phyloP scores from a whole-genome alignment of 805 yeast genomes.

The Lipomyces yamanashiensis region DNA sequence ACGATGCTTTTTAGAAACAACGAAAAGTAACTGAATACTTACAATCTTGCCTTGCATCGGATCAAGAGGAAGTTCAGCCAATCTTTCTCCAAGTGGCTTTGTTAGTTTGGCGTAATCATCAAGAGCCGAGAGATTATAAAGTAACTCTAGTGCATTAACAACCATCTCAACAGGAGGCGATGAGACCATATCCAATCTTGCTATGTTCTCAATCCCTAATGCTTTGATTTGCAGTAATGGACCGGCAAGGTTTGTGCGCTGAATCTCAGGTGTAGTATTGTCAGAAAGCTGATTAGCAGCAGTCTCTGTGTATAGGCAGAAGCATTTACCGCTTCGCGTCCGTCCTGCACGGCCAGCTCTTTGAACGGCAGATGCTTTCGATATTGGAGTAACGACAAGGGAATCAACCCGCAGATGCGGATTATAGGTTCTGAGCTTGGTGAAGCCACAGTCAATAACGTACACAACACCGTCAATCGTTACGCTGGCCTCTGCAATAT shows the following conservation, averaged over 20 bases:
- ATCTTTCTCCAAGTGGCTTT: conserved; percentile 56
- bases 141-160: conserved; percentile 69
- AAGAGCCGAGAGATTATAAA: conserved; percentile 77
- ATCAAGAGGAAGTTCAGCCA: conserved; percentile 74
- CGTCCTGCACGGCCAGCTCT: conserved; percentile 84
- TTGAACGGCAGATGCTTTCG: conserved; percentile 80
- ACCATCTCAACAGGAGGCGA: conserved; percentile 73
- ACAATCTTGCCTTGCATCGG: conserved; percentile 72
- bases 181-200: conserved; percentile 72
- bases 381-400: conserved; percentile 69
- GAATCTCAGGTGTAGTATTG: conserved; percentile 82
- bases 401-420: conserved; percentile 76
- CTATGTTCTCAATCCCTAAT: conserved; percentile 61
- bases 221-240: conserved; percentile 70
- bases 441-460: conserved; percentile 79
- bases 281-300: conserved; percentile 49
- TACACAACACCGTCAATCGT: conserved; percentile 80
- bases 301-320: conserved; percentile 63
- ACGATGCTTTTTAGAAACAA: no score
- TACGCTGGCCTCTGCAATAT: conserved; percentile 85
- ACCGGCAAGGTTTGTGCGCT: conserved; percentile 72
- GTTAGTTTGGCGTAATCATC: conserved; percentile 72
- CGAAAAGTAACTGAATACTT: neutral
- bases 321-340: conserved; percentile 74
- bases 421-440: conserved; percentile 75